phyloP scores from a whole-genome alignment of 2,329 filamentous ascomycete genomes.

The Colletotrichum sidae region DNA sequence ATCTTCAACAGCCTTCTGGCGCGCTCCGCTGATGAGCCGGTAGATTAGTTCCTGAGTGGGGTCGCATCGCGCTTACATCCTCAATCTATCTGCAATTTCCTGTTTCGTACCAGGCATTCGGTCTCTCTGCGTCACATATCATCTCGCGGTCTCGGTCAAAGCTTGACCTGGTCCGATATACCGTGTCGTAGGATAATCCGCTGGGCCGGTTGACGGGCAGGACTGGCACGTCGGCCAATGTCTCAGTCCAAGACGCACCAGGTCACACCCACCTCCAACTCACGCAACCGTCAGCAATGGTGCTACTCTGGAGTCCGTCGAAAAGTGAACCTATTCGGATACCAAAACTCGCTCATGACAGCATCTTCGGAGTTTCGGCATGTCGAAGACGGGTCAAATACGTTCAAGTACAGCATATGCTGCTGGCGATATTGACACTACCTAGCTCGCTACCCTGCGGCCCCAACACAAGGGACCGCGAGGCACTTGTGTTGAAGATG shows the following conservation, averaged over 20 bases:
- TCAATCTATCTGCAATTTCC: background rate
- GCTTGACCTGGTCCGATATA: no score
- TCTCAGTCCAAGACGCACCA: constrained; percentile 22
- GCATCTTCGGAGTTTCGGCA: no score
- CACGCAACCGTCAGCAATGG: background rate
- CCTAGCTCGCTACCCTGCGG: no score
- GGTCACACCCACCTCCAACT: constrained; percentile 3
- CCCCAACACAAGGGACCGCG: no score
- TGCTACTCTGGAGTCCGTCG: no score
- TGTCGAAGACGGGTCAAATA: no score
- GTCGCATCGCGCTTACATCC: background rate
- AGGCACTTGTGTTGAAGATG: constrained; percentile 1
- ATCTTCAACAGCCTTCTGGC: background rate
- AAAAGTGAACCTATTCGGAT: background rate
- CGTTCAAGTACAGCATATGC: no score
- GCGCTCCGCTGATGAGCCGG: no score
- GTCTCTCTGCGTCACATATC: no score
- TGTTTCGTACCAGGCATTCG: no score
- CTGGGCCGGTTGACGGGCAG: background rate
- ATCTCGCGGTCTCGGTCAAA: no score
- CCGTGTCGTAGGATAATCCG: background rate
- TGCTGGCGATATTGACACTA: no score
- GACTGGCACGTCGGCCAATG: constrained; percentile 10
- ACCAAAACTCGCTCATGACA: background rate
- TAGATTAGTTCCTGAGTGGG: background rate